Evolutionary conservation across 148 eudicot genomes (phyloP).

Genomic region (Diospyros kaki): DNA sequence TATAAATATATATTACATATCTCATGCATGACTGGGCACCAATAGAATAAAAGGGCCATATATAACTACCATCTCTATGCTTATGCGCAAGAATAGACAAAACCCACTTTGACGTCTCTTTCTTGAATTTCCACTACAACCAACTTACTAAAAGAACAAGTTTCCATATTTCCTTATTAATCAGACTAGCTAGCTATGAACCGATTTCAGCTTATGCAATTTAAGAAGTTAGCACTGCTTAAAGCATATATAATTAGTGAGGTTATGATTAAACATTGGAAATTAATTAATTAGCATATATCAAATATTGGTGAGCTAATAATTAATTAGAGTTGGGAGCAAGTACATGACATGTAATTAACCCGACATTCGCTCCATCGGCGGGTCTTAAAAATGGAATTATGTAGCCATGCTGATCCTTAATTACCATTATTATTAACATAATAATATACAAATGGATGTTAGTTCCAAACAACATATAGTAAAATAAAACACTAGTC

Average conservation of each 20-base stretch:
- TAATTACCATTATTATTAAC: too few species aligned
- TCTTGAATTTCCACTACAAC: slow-evolving; percentile 32
- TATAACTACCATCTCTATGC: slow-evolving; percentile 35
- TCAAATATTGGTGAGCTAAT: too few species aligned
- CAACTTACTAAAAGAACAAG: slow-evolving; percentile 18
- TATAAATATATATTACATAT: too few species aligned
- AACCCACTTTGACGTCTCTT: slow-evolving; percentile 24
- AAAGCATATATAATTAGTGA: too few species aligned
- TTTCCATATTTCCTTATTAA: slow-evolving; percentile 1
- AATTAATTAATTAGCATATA: too few species aligned
- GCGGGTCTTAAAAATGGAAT: too few species aligned
- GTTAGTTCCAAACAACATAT: slow-evolving; percentile 36
- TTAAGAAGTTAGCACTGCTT: background rate
- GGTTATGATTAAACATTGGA: too few species aligned
- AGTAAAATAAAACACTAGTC: slow-evolving; percentile 16
- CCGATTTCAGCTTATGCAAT: background rate
- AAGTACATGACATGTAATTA: too few species aligned
- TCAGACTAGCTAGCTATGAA: background rate
- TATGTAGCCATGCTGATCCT: too few species aligned
- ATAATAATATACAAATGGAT: background rate
- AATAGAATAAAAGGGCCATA: slow-evolving; percentile 29
- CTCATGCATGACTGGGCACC: slow-evolving; percentile 22
- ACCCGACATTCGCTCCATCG: too few species aligned
- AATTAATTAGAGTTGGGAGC: too few species aligned
- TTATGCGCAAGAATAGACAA: slow-evolving; percentile 28